Percentiles rank a stretch among this genome's conserved stretches.
phyloP scores from a whole-genome alignment of 2,329 filamentous ascomycete species.

The Arthrobotrys sphaeroides region DNA sequence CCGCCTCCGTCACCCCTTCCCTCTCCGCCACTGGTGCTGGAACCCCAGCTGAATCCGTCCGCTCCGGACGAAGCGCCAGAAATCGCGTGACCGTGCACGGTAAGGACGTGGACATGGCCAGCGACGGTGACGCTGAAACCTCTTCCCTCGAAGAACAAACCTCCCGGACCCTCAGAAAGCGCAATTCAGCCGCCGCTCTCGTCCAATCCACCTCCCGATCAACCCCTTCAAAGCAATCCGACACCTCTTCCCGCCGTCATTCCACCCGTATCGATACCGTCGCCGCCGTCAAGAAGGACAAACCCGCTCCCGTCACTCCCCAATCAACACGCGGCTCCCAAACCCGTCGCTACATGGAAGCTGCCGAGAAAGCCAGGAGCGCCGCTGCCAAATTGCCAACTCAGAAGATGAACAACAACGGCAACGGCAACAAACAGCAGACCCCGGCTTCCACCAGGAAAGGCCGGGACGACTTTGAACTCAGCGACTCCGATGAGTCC shows the following conservation, averaged over 20 bases:
- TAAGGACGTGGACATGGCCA: conserved; percentile 53
- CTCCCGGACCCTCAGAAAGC: conserved; percentile 43
- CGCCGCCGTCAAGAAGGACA: conserved; percentile 50
- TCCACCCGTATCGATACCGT: conserved; percentile 51
- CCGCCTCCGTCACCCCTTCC: conserved; percentile 48
- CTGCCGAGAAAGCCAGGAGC: conserved; percentile 48
- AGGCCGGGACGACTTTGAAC: conserved; percentile 42
- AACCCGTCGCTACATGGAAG: conserved; percentile 42
- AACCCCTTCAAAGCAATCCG: conserved; percentile 48
- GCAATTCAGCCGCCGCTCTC: conserved; percentile 50
- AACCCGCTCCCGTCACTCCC: conserved; percentile 32
- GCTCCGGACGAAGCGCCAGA: conserved; percentile 33
- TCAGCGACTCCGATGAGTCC: conserved; percentile 46
- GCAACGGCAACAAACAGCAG: conserved; percentile 36
- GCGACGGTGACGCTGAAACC: conserved; percentile 45
- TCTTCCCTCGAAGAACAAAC: conserved; percentile 45
- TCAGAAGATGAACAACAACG: conserved; percentile 35
- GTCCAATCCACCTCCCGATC: conserved; percentile 38
- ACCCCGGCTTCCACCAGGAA: conserved; percentile 30
- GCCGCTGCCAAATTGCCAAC: conserved; percentile 44
- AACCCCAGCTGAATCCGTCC: conserved; percentile 46
- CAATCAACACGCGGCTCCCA: conserved; percentile 46
- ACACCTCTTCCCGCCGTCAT: conserved; percentile 39
- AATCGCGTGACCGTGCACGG: conserved; percentile 53
- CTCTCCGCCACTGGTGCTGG: conserved; percentile 48